Percentiles rank a stretch among this genome's conserved stretches.
These are phyloP conservation scores for Fusarium nygamai DNA, from an alignment of 2,329 filamentous ascomycete species.

Conservation along the genomic window DNA sequence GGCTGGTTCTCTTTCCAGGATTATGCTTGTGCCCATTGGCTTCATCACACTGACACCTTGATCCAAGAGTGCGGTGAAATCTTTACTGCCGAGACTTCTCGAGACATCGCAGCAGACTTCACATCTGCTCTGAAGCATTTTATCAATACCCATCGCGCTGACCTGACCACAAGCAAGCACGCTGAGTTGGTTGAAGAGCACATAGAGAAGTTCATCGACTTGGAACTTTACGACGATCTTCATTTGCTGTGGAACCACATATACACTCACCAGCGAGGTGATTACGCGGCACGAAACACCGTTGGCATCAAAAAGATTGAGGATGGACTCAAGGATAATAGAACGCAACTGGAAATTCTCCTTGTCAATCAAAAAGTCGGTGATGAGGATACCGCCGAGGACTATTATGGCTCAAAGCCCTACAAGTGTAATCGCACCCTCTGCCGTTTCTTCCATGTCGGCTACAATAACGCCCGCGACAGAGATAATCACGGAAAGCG, in stretches of 20 bases:
- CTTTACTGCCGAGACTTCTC: rapidly evolving
- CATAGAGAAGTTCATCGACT: rapidly evolving
- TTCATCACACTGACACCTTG: not conserved
- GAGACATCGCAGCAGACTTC: not conserved
- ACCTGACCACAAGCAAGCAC: rapidly evolving
- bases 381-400: not conserved
- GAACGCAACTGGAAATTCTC: not conserved
- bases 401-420: not conserved
- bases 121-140: not conserved
- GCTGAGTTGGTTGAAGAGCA: rapidly evolving
- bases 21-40: not conserved
- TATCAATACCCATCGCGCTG: not conserved
- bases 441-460: not conserved
- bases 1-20: constrained; percentile 13
- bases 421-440: not conserved
- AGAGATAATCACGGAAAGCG: not conserved
- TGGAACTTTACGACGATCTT: not conserved
- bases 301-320: not conserved
- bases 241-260: not conserved
- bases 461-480: not conserved
- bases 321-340: not conserved
- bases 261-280: constrained; percentile 5
- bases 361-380: not conserved
- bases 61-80: not conserved
- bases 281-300: not conserved